These are phyloP conservation scores for Geotrichum klebahnii DNA, from an alignment of 1,139 yeast genomes.

Conservation along the genomic window DNA sequence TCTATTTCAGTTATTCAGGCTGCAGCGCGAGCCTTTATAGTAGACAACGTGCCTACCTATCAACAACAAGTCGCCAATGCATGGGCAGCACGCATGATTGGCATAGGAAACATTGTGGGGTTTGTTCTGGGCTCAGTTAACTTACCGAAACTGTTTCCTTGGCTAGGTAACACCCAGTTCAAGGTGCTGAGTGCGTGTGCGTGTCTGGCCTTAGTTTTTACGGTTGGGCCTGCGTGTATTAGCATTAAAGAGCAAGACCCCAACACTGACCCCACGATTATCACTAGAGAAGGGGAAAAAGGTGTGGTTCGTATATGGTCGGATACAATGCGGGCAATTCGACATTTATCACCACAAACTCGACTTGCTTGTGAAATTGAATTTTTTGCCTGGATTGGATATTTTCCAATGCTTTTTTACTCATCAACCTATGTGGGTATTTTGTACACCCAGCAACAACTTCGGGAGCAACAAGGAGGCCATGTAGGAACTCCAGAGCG, in stretches of 20 bases:
- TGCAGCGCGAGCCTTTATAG: constrained; percentile 47
- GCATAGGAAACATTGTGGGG: constrained; percentile 48
- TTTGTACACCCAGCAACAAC: constrained; percentile 42
- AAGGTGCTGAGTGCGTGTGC: constrained; percentile 44
- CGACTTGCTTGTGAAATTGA: constrained; percentile 45
- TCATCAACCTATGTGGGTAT: constrained; percentile 52
- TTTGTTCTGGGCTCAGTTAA: constrained; percentile 42
- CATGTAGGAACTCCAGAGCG: constrained; percentile 34
- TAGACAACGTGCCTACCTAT: constrained; percentile 47
- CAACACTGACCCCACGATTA: constrained; percentile 39
- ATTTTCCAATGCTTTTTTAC: constrained; percentile 49
- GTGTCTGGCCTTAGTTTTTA: constrained; percentile 36
- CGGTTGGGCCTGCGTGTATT: constrained; percentile 39
- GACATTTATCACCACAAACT: constrained; percentile 44
- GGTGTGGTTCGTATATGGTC: constrained; percentile 26
- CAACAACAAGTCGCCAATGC: constrained; percentile 55
- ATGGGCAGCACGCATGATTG: constrained; percentile 60
- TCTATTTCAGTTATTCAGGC: constrained; percentile 50
- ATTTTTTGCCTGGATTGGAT: constrained; percentile 53
- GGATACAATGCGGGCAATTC: constrained; percentile 43
- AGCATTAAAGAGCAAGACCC: constrained; percentile 48
- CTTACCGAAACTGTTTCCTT: constrained; percentile 37
- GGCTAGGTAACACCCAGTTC: constrained; percentile 45
- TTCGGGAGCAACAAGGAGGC: constrained; percentile 32
- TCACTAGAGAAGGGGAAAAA: constrained; percentile 36